Conservation (phyloP, 306 rosid genomes). For the Macrotyloma uniflorum region DNA sequence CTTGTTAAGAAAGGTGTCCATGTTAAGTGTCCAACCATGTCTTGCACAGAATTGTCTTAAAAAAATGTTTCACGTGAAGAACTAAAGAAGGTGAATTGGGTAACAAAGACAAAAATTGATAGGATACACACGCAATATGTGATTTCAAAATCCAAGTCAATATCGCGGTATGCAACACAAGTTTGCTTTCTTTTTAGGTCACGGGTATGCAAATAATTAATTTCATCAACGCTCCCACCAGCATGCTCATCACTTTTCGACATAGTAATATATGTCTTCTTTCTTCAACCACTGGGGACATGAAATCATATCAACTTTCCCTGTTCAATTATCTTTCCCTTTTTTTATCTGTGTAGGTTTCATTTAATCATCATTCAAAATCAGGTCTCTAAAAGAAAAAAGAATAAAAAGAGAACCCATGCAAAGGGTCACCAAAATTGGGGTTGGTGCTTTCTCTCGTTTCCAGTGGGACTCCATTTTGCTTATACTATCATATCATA, state of each 20-base stretch:
- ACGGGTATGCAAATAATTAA: constrained; percentile 37
- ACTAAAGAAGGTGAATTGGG: background rate
- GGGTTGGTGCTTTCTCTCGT: constrained; percentile 32
- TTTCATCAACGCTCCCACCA: constrained; percentile 48
- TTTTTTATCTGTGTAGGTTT: constrained; percentile 1
- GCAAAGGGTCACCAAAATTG: constrained; percentile 49
- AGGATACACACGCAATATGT: background rate
- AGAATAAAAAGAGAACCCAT: background rate
- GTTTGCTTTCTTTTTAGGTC: constrained; percentile 15
- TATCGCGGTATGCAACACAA: background rate
- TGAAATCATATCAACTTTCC: constrained; percentile 34
- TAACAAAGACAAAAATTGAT: constrained; percentile 14
- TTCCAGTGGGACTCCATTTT: constrained; percentile 38
- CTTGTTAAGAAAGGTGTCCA: too few relatives aligned
- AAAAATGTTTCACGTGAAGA: too few relatives aligned
- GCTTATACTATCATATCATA: constrained; percentile 12
- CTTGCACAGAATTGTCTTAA: too few relatives aligned
- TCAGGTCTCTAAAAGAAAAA: background rate
- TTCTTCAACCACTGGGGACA: constrained; percentile 45
- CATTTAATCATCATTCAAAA: constrained; percentile 50
- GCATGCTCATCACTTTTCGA: constrained; percentile 41
- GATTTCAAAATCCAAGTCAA: background rate
- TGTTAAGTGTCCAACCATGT: too few relatives aligned
- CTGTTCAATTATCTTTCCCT: constrained; percentile 25
- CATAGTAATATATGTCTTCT: constrained; percentile 41